Evolutionary conservation across 202 grass and related monocot species (phyloP), one percentile per base, ranked within the genome.

Genomic region (Cymbopogon flexuosus): DNA sequence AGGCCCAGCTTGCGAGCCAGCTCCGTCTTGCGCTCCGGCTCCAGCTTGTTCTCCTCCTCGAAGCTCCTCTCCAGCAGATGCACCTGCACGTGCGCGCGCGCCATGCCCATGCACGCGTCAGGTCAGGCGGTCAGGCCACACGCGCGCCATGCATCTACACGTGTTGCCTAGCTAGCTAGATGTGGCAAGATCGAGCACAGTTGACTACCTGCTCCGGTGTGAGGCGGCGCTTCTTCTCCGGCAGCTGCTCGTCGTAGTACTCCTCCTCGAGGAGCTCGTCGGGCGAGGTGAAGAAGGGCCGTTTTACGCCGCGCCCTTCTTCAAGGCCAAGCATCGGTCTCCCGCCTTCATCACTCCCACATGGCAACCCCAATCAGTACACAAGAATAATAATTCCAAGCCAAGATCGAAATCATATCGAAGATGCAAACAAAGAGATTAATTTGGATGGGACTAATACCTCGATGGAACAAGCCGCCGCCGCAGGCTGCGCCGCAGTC

Each of bases 201-300:
- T 8, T 31, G 36, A 35, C 24, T 18, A 31, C 95, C 90, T 99
- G 96, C 77, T 99, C 92, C 27, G 92, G 85, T 1, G 96, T 93
- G 85, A 99, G 96, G 65, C 96, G 96, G 27, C 96, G 92, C 88
- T 99, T 99, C 90, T 98, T 98, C 83, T 93, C 95, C 64, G 95
- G 95, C 59, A 91, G 89, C 77, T 95, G 92, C 84, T 98, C 96
- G 87, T 98, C 96, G 78, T 98, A 98, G 79, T 98, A 98, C 70
- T 95, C 95, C 77, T 95, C 96, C 43, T 98, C 93, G 9, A 97
- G 73, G 10, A 97, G 78, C 40, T 98, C 96, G 45, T 98, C 92
- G 56, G 92, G 90, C n/a, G 92, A 89, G 79, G 96, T 99, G 84
- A 99, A 99, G 77, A 99, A 99, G 85, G 92, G 92, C 60, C 92